These are phyloP conservation scores for Saccharata proteae DNA, from an alignment of 2,329 filamentous ascomycete genomes.

Conservation along the genomic window DNA sequence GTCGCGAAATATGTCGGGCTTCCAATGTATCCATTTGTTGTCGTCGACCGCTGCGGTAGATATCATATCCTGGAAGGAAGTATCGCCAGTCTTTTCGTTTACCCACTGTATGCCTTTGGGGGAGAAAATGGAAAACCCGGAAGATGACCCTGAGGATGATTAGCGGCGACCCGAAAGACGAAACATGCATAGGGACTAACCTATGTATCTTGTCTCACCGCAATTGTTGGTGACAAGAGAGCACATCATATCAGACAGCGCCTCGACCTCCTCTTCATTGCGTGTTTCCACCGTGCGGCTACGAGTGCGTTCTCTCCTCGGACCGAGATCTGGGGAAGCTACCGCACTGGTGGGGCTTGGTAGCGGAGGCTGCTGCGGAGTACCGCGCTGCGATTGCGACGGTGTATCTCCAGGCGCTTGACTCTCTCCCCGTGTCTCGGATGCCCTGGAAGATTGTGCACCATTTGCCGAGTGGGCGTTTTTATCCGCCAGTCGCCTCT, in stretches of 20 bases:
- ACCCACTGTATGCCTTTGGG: slow-evolving; percentile 98
- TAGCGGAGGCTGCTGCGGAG: slow-evolving; percentile 33
- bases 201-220: slow-evolving; percentile 92
- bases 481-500: slow-evolving; percentile 57
- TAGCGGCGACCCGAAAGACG: no score
- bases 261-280: slow-evolving; percentile 58
- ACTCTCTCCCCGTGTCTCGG: slow-evolving; percentile 4
- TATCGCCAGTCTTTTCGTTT: slow-evolving; percentile 93
- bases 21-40: slow-evolving; percentile 95
- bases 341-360: slow-evolving; percentile 39
- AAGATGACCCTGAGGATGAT: slow-evolving; percentile 62
- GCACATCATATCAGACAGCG: slow-evolving; percentile 96
- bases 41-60: slow-evolving; percentile 75
- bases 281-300: slow-evolving; percentile 20
- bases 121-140: slow-evolving; percentile 96
- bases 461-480: slow-evolving; percentile 17
- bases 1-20: slow-evolving; percentile 91
- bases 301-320: slow-evolving; percentile 33
- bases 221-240: slow-evolving; percentile 89
- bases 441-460: slow-evolving; percentile 12
- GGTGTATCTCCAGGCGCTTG: neutral
- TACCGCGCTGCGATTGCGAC: slow-evolving; percentile 28
- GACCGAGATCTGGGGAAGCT: slow-evolving; percentile 34
- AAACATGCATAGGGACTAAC: slow-evolving; percentile 32
- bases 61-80: slow-evolving; percentile 90